A percentile compares a stretch with the other conserved stretches of the same genome.
These are phyloP conservation scores for Zea mays DNA, from an alignment of 176 grass and related monocot species.

Conservation along the genomic window DNA sequence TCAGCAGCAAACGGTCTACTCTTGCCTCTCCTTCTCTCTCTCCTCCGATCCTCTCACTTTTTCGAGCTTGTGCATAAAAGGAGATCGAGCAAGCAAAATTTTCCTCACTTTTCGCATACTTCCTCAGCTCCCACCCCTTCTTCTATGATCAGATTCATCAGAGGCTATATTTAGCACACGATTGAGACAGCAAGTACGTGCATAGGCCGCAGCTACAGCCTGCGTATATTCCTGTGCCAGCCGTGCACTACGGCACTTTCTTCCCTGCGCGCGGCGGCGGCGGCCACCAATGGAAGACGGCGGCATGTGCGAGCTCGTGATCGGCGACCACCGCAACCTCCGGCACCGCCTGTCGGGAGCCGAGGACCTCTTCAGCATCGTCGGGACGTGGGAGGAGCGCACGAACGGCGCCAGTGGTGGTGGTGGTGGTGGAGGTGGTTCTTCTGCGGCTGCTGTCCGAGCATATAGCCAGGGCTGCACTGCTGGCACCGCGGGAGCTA, in stretches of 20 bases:
- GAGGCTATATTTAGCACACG: neutral
- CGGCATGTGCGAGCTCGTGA: slow-evolving; percentile 34
- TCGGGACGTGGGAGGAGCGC: slow-evolving; percentile 40
- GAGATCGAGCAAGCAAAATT: neutral
- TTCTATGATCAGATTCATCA: slow-evolving; percentile 1
- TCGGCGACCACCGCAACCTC: slow-evolving; percentile 10
- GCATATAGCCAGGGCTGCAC: too few relatives aligned
- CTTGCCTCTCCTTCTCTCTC: neutral
- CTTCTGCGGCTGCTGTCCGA: too few relatives aligned
- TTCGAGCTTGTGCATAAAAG: slow-evolving; percentile 10
- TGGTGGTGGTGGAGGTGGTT: neutral
- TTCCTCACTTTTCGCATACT: slow-evolving; percentile 30
- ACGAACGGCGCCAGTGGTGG: neutral
- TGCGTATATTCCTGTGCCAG: neutral
- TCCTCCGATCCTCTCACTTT: neutral
- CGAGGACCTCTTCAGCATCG: slow-evolving; percentile 49
- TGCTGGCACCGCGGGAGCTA: neutral
- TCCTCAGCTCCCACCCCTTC: neutral
- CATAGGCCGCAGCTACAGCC: neutral
- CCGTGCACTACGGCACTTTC: neutral
- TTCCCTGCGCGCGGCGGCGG: neutral
- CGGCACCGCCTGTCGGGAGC: slow-evolving; percentile 4
- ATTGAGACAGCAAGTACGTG: neutral
- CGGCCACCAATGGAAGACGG: slow-evolving; percentile 39
- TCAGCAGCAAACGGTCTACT: slow-evolving; percentile 39